Percentiles rank a stretch among this genome's conserved stretches.
Conservation (phyloP, 2,329 filamentous ascomycete genomes). For the Cercospora zeae-maydis region DNA sequence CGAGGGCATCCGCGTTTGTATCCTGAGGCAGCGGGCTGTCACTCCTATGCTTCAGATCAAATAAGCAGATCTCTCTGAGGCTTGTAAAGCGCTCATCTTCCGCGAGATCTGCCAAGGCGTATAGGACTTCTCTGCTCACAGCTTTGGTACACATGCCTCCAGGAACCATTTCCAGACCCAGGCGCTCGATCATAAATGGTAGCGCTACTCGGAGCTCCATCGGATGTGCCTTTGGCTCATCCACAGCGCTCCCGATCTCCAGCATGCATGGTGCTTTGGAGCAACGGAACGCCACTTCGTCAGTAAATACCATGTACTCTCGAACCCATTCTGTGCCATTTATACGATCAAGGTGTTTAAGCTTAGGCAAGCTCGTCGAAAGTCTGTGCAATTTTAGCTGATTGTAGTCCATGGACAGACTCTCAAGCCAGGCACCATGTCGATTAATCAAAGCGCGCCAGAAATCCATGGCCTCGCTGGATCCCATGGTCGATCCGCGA, state of each 20-base stretch:
- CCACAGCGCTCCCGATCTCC: too few species aligned
- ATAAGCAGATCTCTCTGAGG: constrained; percentile 5
- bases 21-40: neutral
- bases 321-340: neutral
- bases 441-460: neutral
- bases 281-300: neutral
- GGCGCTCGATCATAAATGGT: neutral
- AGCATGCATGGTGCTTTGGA: neutral
- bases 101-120: constrained; percentile 23
- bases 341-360: constrained; percentile 1
- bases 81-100: neutral
- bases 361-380: neutral
- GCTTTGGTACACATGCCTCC: neutral
- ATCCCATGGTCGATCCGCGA: neutral
- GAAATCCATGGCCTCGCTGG: neutral
- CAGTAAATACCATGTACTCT: neutral
- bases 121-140: constrained; percentile 13
- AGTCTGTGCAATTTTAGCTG: neutral
- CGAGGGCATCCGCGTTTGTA: neutral
- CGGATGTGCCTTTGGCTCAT: too few species aligned
- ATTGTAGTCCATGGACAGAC: neutral
- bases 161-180: neutral
- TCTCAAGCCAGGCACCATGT: constrained; percentile 5
- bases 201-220: too few species aligned
- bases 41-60: neutral